Evolutionary conservation across 2,329 filamentous ascomycete genomes (phyloP).

Genomic region (Hymenoscyphus albidus): DNA sequence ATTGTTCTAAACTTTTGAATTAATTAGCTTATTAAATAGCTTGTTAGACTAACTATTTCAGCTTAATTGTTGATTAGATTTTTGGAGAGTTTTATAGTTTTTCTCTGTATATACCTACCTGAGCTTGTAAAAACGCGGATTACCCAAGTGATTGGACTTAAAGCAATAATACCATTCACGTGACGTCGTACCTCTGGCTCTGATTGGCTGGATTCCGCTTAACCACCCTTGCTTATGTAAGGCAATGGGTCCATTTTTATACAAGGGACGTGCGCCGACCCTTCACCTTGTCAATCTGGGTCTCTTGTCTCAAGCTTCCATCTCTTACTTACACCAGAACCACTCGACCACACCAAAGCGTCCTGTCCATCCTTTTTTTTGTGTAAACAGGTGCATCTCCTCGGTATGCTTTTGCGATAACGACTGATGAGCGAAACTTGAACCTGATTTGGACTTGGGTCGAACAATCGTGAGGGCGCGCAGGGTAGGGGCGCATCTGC

Average conservation of each 20-base stretch:
- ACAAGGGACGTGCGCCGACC: not conserved
- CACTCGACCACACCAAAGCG: not conserved
- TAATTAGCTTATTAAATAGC: too few relatives aligned
- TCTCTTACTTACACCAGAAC: not conserved
- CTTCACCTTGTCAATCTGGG: constrained; percentile 1
- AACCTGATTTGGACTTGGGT: not conserved
- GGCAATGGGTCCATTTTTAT: not conserved
- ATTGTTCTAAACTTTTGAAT: too few relatives aligned
- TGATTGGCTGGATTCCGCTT: not conserved
- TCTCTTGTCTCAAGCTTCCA: not conserved
- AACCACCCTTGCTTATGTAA: not conserved
- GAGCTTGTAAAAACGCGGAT: too few relatives aligned
- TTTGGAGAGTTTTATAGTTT: too few relatives aligned
- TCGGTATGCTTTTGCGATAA: not conserved
- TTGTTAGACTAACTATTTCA: too few relatives aligned
- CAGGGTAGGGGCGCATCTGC: not conserved
- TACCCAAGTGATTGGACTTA: too few relatives aligned
- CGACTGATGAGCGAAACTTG: not conserved
- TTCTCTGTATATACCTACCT: too few relatives aligned
- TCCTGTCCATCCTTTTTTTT: not conserved
- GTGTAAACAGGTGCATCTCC: not conserved
- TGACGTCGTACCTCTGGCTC: too few relatives aligned
- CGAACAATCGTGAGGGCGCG: not conserved
- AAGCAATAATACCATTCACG: too few relatives aligned
- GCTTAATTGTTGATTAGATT: too few relatives aligned